These are phyloP conservation scores for Fusarium setosum DNA, from an alignment of 2,329 filamentous ascomycete species.

Conservation along the genomic window DNA sequence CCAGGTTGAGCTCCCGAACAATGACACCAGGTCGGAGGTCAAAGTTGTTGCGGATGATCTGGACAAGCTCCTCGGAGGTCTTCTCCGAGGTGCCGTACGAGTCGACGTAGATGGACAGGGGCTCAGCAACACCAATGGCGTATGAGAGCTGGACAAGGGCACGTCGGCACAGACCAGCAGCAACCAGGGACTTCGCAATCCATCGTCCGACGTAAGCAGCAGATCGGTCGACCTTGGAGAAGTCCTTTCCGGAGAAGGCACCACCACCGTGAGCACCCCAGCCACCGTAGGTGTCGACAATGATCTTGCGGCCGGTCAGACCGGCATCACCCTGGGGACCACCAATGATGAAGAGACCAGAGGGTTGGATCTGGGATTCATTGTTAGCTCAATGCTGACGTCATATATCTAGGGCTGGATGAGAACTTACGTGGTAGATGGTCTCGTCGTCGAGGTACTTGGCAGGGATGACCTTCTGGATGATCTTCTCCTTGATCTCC, in stretches of 20 bases:
- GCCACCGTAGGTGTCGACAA: constrained; percentile 99
- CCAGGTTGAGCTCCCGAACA: constrained; percentile 94
- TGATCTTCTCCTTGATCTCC: constrained; percentile 97
- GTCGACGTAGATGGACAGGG: constrained; percentile 97
- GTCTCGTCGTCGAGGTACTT: constrained; percentile 94
- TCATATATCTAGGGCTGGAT: background rate
- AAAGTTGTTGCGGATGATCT: constrained; percentile 96
- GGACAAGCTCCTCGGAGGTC: constrained; percentile 90
- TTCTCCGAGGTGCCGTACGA: constrained; percentile 94
- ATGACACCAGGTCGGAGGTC: constrained; percentile 98
- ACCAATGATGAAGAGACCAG: constrained; percentile 98
- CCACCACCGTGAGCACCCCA: constrained; percentile 99
- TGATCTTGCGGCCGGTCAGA: constrained; percentile 99
- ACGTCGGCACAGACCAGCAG: constrained; percentile 89
- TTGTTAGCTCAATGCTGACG: constrained; percentile 16
- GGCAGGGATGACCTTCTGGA: constrained; percentile 92
- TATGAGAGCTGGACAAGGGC: constrained; percentile 98
- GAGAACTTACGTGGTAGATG: constrained; percentile 84
- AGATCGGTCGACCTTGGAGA: constrained; percentile 99
- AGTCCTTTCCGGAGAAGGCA: constrained; percentile 99
- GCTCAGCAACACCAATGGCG: constrained; percentile 98
- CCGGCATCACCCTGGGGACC: constrained; percentile 98
- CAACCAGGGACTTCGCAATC: constrained; percentile 98
- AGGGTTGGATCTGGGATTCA: constrained; percentile 83
- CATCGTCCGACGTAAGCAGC: constrained; percentile 97